phyloP scores from a whole-genome alignment of 192 early-diverging fungal species.

The Funneliformis geosporum region DNA sequence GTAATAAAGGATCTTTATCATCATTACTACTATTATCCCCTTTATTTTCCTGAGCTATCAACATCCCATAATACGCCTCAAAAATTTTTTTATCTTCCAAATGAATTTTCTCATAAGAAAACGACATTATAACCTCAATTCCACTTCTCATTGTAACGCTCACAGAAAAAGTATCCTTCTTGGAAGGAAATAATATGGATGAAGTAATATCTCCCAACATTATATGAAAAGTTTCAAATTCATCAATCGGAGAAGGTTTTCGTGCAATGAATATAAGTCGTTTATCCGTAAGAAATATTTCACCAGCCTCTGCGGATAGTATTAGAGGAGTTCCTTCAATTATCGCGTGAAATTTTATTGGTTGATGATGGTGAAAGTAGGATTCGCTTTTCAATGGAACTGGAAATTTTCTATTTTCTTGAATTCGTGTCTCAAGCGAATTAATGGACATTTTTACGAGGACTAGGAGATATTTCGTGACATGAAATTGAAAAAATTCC shows the following conservation, averaged over 20 bases:
- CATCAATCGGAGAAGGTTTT: not conserved
- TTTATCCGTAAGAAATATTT: constrained; percentile 21
- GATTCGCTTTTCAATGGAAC: not conserved
- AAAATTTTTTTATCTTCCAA: constrained; percentile 4
- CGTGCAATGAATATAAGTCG: constrained; percentile 6
- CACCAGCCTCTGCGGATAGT: not conserved
- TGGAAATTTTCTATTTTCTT: not conserved
- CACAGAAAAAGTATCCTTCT: not conserved
- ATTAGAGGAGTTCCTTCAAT: not conserved
- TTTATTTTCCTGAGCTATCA: not conserved
- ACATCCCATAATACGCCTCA: constrained; percentile 21
- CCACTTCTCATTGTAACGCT: not conserved
- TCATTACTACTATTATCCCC: no score
- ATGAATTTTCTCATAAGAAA: not conserved
- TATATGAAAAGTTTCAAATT: constrained; percentile 8
- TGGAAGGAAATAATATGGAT: not conserved
- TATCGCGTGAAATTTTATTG: not conserved
- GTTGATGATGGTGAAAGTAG: constrained; percentile 13
- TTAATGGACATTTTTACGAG: constrained; percentile 1
- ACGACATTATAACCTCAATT: not conserved
- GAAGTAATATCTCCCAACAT: constrained; percentile 4
- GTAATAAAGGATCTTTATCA: no score
- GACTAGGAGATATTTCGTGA: no score
- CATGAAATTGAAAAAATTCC: no score
- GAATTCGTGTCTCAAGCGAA: not conserved